A percentile compares a stretch with the other conserved stretches of the same genome.
phyloP scores from a whole-genome alignment of 1,284 basidiomycete genomes.

The Malassezia yamatoensis region DNA sequence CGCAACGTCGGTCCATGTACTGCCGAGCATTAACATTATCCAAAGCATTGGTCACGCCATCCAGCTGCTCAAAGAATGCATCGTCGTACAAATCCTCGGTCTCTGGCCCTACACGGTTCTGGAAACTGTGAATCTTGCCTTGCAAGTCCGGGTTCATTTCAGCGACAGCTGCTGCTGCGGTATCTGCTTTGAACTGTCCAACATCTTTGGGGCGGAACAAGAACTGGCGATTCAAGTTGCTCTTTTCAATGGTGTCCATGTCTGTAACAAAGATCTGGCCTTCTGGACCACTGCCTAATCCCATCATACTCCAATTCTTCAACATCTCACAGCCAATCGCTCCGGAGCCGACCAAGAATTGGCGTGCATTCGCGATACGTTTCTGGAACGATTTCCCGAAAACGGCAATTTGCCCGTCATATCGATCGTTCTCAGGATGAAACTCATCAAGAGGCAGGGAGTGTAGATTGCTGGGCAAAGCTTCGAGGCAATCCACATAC shows the following conservation, averaged over 20 bases:
- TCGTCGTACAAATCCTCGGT: conserved; percentile 93
- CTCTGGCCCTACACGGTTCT: conserved; percentile 80
- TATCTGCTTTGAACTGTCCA: conserved; percentile 95
- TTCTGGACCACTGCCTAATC: conserved; percentile 68
- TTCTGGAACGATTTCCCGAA: conserved; percentile 88
- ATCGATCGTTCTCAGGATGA: conserved; percentile 70
- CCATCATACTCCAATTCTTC: conserved; percentile 99
- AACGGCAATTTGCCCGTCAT: conserved; percentile 91
- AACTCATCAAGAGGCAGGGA: conserved; percentile 69
- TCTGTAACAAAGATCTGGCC: conserved; percentile 91
- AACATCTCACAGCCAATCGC: conserved; percentile 99
- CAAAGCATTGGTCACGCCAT: conserved; percentile 98
- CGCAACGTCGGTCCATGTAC: conserved; percentile 98
- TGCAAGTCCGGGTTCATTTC: conserved; percentile 92
- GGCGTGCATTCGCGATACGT: conserved; percentile 77
- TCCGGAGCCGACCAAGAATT: conserved; percentile 95
- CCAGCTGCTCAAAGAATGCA: conserved; percentile 69
- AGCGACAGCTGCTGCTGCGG: conserved; percentile 78
- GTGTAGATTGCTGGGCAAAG: conserved; percentile 50
- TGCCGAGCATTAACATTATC: conserved; percentile 92
- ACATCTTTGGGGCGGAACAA: conserved; percentile 93
- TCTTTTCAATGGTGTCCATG: conserved; percentile 98
- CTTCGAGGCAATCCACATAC: conserved; percentile 97
- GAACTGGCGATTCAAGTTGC: conserved; percentile 96
- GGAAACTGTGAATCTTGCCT: conserved; percentile 77